Evolutionary conservation across 176 grass and related monocot species (phyloP).

Genomic region (Cenchrus americanus): DNA sequence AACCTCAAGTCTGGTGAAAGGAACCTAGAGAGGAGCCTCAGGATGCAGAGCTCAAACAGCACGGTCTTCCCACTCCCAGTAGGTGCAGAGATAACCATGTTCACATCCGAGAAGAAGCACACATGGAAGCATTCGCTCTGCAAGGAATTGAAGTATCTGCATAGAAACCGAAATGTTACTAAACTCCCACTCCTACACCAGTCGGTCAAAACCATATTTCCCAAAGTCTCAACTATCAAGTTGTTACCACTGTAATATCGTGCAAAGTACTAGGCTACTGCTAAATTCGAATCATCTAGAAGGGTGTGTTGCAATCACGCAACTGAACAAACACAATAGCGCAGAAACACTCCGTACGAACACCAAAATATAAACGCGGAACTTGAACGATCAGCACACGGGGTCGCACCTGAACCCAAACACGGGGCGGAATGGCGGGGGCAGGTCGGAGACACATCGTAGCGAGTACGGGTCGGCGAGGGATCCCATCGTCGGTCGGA

Average conservation of each 20-base stretch:
- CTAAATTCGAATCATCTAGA: not conserved
- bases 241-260: not conserved
- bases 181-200: not conserved
- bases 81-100: constrained; percentile 96
- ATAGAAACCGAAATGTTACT: constrained; percentile 24
- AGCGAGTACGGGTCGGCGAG: constrained; percentile 67
- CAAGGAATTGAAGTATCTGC: constrained; percentile 96
- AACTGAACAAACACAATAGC: not conserved
- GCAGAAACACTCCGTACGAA: not conserved
- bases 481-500: constrained; percentile 53
- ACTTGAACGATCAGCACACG: constrained; percentile 2
- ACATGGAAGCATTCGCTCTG: constrained; percentile 87
- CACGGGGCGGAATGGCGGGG: constrained; percentile 63
- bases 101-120: constrained; percentile 82
- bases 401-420: constrained; percentile 80
- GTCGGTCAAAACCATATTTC: not conserved
- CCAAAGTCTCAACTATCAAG: not conserved
- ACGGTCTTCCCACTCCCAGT: constrained; percentile 96
- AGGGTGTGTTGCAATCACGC: not conserved
- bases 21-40: constrained; percentile 85
- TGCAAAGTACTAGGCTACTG: not conserved
- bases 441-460: constrained; percentile 69
- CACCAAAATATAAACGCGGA: not conserved
- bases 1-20: constrained; percentile 77
- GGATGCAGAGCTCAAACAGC: constrained; percentile 93